Base-by-base conservation (phyloP, 495 filamentous ascomycete species). In the Bacidia gigantensis region DNA sequence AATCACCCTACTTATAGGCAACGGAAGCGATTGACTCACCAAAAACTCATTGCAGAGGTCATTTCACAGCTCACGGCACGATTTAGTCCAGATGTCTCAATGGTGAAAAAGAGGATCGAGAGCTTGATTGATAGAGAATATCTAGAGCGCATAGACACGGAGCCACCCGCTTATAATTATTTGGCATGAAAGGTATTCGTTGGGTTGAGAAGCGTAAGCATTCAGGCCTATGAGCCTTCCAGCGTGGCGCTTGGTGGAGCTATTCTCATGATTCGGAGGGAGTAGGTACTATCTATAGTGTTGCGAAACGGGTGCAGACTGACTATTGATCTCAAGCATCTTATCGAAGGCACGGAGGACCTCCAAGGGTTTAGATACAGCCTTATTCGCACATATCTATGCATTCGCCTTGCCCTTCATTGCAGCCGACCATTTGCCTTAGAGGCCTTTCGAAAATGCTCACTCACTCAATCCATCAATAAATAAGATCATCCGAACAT, bases 91-190 rank as follows among this genome's bases (percentile, higher is more conserved):
- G 90, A 97, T 54, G 73, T 96, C 26, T 73, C 75, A 38, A 86
- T 97, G 75, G 83, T 97, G 68, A 99, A 99, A 72, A 82, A 79
- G 62, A 79, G 85, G n/a, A 87, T 99, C 52, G 92, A 99, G 64
- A 85, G 83, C 58, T 66, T 99, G 56, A 92, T 99, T 49, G 82
- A 84, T 55, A 76, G 89, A 43, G 92, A 99, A 62, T 99, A 96
- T 60, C 68, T 99, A n/a, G 90, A 94, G 65, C 80, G 92, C 23
- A 70, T 90, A 0, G 84, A 88, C 18, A 78, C 81, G 26, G 70
- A 67, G 2, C 77, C 82, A 11, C 68, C 74, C 3, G 74, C 87
- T 1, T 95, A 95, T 60, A 73, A 76, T 29, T 95, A 95, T 63
- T 64, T 95, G 50, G 89, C 81, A 23, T 84, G 59, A 60, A 26